A percentile compares a stretch with the other conserved stretches of the same genome.
Conservation (phyloP, 2,329 filamentous ascomycete genomes). For the Ophiostoma populinum region DNA sequence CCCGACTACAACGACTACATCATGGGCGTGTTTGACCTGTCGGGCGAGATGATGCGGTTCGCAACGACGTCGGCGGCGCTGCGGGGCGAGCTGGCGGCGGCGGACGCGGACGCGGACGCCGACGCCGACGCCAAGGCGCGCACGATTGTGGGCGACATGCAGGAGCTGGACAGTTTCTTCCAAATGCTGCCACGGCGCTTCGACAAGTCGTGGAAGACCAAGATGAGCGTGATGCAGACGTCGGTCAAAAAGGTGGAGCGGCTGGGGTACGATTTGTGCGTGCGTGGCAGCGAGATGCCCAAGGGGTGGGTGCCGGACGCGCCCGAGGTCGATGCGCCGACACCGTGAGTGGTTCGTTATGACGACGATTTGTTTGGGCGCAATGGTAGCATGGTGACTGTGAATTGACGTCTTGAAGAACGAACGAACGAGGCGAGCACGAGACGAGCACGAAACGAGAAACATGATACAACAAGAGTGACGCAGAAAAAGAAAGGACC, state of each 20-base stretch:
- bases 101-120: slow-evolving; percentile 13
- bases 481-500: neutral
- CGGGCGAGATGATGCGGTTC: slow-evolving; percentile 94
- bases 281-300: slow-evolving; percentile 75
- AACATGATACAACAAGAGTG: neutral
- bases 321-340: slow-evolving; percentile 1
- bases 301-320: slow-evolving; percentile 84
- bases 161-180: slow-evolving; percentile 57
- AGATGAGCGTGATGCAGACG: slow-evolving; percentile 70
- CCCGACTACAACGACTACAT: slow-evolving; percentile 75
- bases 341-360: neutral
- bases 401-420: too few species aligned
- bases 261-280: slow-evolving; percentile 70
- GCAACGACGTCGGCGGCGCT: slow-evolving; percentile 78
- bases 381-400: too few species aligned
- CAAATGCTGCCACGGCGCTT: slow-evolving; percentile 50
- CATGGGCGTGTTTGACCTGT: slow-evolving; percentile 81
- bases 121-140: too few species aligned
- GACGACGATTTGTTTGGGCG: too few species aligned
- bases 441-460: too few species aligned
- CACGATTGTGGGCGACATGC: slow-evolving; percentile 64
- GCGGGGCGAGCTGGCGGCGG: slow-evolving; percentile 34
- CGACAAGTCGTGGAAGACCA: slow-evolving; percentile 48
- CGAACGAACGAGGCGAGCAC: too few species aligned
- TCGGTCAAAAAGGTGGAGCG: slow-evolving; percentile 92